phyloP scores from a whole-genome alignment of 2,329 filamentous ascomycete species.

The Elsinoe australis region DNA sequence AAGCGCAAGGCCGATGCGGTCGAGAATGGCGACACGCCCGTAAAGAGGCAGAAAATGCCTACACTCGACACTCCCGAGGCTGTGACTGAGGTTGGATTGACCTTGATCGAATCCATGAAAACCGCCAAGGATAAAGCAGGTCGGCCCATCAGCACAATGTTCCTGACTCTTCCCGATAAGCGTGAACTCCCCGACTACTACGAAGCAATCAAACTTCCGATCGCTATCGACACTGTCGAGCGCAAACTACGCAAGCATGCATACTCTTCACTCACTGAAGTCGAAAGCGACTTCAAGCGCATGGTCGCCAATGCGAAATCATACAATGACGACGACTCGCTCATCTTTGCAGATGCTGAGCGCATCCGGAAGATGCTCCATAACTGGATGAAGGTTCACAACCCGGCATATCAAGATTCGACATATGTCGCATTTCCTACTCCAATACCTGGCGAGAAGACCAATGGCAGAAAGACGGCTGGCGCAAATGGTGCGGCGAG shows the following conservation, averaged over 20 bases:
- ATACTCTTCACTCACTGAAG: constrained; percentile 62
- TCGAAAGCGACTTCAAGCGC: constrained; percentile 81
- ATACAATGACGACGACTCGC: constrained; percentile 65
- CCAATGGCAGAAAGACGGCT: neutral
- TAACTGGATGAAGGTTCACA: constrained; percentile 79
- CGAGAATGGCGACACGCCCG: constrained; percentile 17
- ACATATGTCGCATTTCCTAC: constrained; percentile 66
- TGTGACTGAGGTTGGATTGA: constrained; percentile 52
- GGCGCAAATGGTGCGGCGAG: constrained; percentile 26
- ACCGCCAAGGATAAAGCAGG: constrained; percentile 67
- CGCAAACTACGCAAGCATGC: constrained; percentile 59
- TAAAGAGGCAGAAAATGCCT: constrained; percentile 20
- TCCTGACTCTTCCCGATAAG: constrained; percentile 19
- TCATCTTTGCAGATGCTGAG: constrained; percentile 75
- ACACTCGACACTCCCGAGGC: constrained; percentile 15
- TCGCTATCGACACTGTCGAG: constrained; percentile 71
- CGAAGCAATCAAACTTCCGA: constrained; percentile 64
- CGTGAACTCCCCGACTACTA: constrained; percentile 64
- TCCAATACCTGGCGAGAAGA: constrained; percentile 54
- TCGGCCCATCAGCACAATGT: constrained; percentile 19
- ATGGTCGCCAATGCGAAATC: constrained; percentile 84
- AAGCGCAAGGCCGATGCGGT: constrained; percentile 19
- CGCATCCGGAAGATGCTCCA: constrained; percentile 77
- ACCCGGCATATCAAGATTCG: constrained; percentile 67
- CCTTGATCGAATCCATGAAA: constrained; percentile 67